Evolutionary conservation across 176 grass and related monocot species (phyloP).

Genomic region (Metroxylon sagu): DNA sequence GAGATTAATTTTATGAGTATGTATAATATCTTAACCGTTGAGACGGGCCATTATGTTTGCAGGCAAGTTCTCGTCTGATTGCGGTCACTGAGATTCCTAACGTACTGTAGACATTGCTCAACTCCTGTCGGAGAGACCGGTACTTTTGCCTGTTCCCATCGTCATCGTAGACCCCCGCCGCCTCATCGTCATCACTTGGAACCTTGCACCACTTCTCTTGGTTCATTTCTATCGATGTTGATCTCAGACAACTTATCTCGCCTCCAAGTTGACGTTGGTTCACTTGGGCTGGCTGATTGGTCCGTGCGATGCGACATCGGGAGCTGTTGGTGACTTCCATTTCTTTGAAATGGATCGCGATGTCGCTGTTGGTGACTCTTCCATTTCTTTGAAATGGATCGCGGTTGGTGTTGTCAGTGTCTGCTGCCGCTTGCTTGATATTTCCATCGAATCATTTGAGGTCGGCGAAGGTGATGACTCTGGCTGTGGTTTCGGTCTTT

Average conservation of each 20-base stretch:
- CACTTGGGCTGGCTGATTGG: slow-evolving; percentile 27
- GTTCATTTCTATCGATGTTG: slow-evolving; percentile 17
- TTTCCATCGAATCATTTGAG: slow-evolving; percentile 2
- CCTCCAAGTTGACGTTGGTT: slow-evolving; percentile 9
- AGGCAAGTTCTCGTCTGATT: no score
- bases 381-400: no score
- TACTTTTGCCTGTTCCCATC: slow-evolving; percentile 21
- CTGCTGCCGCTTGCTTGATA: neutral
- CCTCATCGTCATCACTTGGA: slow-evolving; percentile 11
- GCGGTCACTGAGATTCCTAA: no score
- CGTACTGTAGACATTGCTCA: no score
- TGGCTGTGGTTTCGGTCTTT: no score
- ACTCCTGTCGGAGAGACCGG: slow-evolving; percentile 5
- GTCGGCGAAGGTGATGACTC: neutral
- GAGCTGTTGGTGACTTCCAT: neutral
- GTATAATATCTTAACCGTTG: no score
- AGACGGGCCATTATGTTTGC: no score
- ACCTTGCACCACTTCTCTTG: slow-evolving; percentile 26
- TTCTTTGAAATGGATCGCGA: no score
- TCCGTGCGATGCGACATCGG: slow-evolving; percentile 36
- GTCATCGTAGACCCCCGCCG: neutral
- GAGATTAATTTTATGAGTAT: no score
- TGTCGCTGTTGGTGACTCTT: neutral
- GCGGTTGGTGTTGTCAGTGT: neutral
- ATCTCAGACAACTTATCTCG: slow-evolving; percentile 27